A percentile compares a stretch with the other conserved stretches of the same genome.
Evolutionary conservation across 345 rosid species (phyloP).

Genomic region (Eutrema heterophyllum): DNA sequence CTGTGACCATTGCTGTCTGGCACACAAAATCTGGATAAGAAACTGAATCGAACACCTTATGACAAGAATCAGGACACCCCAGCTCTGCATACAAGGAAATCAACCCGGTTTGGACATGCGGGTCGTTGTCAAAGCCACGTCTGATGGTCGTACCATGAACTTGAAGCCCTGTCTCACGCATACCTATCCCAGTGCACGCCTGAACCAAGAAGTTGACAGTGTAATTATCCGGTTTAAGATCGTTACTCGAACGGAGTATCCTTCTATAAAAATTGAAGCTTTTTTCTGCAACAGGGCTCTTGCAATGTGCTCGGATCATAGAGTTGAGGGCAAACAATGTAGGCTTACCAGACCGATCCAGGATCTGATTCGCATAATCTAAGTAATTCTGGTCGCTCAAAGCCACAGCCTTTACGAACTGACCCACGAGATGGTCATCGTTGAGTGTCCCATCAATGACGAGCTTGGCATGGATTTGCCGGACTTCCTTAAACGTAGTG

Average conservation of each 20-base stretch:
- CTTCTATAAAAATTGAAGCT: slow-evolving; percentile 40
- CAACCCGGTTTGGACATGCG: slow-evolving; percentile 56
- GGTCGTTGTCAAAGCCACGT: slow-evolving; percentile 53
- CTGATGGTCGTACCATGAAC: slow-evolving; percentile 41
- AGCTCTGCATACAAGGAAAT: slow-evolving; percentile 50
- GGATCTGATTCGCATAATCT: slow-evolving; percentile 40
- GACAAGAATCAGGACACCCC: slow-evolving; percentile 42
- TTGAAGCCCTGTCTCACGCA: slow-evolving; percentile 28
- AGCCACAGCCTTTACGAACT: slow-evolving; percentile 50
- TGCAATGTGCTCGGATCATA: slow-evolving; percentile 59
- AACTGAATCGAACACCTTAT: slow-evolving; percentile 36
- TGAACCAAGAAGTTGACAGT: slow-evolving; percentile 56
- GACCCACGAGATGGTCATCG: slow-evolving; percentile 44
- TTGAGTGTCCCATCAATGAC: slow-evolving; percentile 35
- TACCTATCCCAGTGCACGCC: slow-evolving; percentile 37
- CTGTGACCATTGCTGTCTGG: slow-evolving; percentile 56
- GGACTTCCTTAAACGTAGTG: slow-evolving; percentile 32
- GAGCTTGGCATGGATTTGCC: slow-evolving; percentile 58
- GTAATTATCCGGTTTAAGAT: slow-evolving; percentile 53
- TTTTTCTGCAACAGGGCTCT: slow-evolving; percentile 34
- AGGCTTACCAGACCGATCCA: slow-evolving; percentile 41
- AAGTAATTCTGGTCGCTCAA: slow-evolving; percentile 40
- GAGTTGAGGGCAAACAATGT: slow-evolving; percentile 52
- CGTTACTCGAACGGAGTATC: slow-evolving; percentile 29
- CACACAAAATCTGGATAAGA: slow-evolving; percentile 51